Conservation (phyloP, 805 yeast species). For the Hermanozyma aechmeae region DNA sequence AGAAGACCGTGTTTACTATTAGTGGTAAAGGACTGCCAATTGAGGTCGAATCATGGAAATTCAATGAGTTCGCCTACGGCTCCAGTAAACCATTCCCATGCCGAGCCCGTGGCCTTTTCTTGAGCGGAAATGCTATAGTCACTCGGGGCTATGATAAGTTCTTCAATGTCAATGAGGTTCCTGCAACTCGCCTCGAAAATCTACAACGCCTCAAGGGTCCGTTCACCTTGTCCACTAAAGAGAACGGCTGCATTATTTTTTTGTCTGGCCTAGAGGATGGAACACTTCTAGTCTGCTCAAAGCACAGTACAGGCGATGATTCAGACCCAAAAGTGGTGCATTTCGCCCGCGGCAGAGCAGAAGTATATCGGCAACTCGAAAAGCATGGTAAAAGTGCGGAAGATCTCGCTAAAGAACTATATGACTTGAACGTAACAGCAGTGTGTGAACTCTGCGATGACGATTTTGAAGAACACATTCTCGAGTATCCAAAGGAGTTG, state of each 20-base stretch:
- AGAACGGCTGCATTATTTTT: conserved; percentile 89
- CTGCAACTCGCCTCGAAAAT: conserved; percentile 39
- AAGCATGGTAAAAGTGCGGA: conserved; percentile 24
- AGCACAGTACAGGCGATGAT: conserved; percentile 74
- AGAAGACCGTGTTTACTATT: too few relatives aligned
- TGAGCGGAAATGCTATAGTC: conserved; percentile 38
- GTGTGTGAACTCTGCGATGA: conserved; percentile 94
- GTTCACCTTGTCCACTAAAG: conserved; percentile 71
- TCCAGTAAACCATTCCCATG: conserved; percentile 50
- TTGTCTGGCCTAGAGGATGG: conserved; percentile 73
- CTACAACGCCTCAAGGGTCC: conserved; percentile 61
- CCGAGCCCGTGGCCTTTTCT: conserved; percentile 80
- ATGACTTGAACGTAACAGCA: conserved; percentile 56
- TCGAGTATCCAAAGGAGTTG: conserved; percentile 54
- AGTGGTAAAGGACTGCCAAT: too few relatives aligned
- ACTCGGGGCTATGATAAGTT: conserved; percentile 93
- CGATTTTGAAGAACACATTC: conserved; percentile 84
- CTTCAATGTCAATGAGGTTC: conserved; percentile 68
- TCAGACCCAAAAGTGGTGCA: conserved; percentile 53
- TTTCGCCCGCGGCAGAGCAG: conserved; percentile 60
- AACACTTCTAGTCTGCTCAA: conserved; percentile 76
- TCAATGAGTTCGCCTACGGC: conserved; percentile 83
- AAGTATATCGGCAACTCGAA: conserved; percentile 45
- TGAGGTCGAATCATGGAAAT: conserved; percentile 49
- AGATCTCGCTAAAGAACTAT: conserved; percentile 50